Evolutionary conservation across 2,329 filamentous ascomycete species (phyloP).

Genomic region (Nothomitra cinnamomea): DNA sequence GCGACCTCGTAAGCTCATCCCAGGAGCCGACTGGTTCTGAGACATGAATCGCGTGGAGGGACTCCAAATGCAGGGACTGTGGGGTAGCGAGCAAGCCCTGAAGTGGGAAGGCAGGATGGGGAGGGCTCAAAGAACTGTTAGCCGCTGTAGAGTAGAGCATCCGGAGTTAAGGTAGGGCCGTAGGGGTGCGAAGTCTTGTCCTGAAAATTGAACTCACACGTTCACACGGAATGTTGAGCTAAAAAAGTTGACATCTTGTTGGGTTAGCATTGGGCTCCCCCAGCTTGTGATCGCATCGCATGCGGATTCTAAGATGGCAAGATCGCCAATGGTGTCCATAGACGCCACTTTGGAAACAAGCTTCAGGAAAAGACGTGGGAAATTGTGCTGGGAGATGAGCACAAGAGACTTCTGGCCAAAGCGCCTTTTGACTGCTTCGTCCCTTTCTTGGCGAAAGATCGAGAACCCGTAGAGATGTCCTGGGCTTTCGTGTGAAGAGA

Average conservation of each 20-base stretch:
- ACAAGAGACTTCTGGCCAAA: conserved; percentile 26
- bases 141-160: background rate
- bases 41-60: conserved; percentile 19
- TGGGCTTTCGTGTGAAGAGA: conserved; percentile 21
- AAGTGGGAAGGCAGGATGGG: conserved; percentile 23
- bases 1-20: conserved; percentile 22
- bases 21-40: conserved; percentile 24
- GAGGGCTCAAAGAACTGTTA: conserved; percentile 14
- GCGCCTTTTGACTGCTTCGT: conserved; percentile 24
- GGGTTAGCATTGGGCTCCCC: conserved; percentile 20
- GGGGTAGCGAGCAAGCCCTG: conserved; percentile 19
- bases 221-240: conserved; percentile 22
- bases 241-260: conserved; percentile 23
- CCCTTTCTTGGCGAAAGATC: conserved; percentile 25
- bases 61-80: conserved; percentile 7
- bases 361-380: conserved; percentile 20
- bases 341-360: conserved; percentile 22
- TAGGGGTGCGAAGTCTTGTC: background rate
- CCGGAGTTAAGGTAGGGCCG: background rate
- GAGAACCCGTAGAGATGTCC: conserved; percentile 21
- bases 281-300: conserved; percentile 21
- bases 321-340: conserved; percentile 21
- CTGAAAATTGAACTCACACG: conserved; percentile 14
- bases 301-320: conserved; percentile 21
- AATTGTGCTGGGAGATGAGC: conserved; percentile 24